phyloP scores from a whole-genome alignment of 2,329 filamentous ascomycete genomes.

The Paraconiothyrium brasiliense region DNA sequence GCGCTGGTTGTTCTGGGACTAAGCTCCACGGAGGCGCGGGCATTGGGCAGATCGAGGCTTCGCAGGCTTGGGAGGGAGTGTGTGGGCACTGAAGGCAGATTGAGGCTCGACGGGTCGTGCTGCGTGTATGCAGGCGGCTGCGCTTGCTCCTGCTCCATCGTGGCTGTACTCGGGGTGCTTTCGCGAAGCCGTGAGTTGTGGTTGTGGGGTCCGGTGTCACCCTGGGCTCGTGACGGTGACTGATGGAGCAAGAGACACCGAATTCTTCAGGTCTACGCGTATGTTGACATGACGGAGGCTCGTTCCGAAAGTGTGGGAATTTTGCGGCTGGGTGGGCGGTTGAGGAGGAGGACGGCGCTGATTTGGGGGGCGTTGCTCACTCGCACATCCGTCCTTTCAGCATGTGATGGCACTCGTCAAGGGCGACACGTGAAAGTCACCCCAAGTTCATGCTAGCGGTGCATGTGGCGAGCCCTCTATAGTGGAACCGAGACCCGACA shows the following conservation, averaged over 20 bases:
- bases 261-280: neutral
- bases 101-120: constrained; percentile 52
- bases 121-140: constrained; percentile 54
- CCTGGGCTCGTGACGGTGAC: neutral
- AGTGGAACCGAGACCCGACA: neutral
- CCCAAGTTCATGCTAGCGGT: constrained; percentile 1
- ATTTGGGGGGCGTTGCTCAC: constrained; percentile 7
- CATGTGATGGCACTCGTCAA: constrained; percentile 5
- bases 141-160: constrained; percentile 36
- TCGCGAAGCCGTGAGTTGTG: neutral
- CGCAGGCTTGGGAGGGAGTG: constrained; percentile 55
- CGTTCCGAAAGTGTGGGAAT: neutral
- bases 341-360: constrained; percentile 7
- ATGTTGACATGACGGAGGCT: constrained; percentile 6
- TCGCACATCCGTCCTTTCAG: neutral
- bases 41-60: constrained; percentile 50
- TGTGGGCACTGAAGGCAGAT: constrained; percentile 54
- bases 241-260: neutral
- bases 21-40: constrained; percentile 45
- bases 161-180: too few species aligned
- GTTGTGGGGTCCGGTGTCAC: neutral
- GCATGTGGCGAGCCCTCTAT: constrained; percentile 1
- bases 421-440: constrained; percentile 13
- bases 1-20: constrained; percentile 40
- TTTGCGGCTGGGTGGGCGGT: neutral